Evolutionary conservation across 2,329 filamentous ascomycete genomes (phyloP), one percentile per base, ranked within the genome.

Genomic region (Pseudonectria foliicola): DNA sequence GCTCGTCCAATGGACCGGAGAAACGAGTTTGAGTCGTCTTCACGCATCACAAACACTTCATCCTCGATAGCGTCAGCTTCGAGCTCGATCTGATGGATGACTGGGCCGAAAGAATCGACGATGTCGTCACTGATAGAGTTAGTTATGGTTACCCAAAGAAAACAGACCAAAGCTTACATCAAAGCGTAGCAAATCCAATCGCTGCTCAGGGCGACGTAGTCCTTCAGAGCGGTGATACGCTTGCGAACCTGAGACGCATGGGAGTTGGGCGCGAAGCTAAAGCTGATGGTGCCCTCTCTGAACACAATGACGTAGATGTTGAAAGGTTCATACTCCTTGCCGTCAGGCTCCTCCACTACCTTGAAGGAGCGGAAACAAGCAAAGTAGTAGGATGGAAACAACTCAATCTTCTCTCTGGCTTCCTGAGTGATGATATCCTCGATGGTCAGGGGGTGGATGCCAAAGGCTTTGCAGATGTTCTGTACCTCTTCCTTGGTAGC

Each of bases 131-230:
- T 85, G 38, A 25, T 30, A 4, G 10, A 2, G 15, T n/a, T 14
- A 24, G 29, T 32, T 15, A 44, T 63, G 42, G 62, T 55, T 26
- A 14, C 5, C 12, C 4, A 31, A 12, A 11, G 24, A 11, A 13
- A 11, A n/a, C n/a, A 21, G 12, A 13, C 11, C 13, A 10, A 15
- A 10, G 66, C 81, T 71, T 69, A 87, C 82, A 98, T 96, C 55
- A 98, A 73, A 28, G 92, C 92, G 57, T 98, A 98, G 68, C 92
- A 98, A 50, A 96, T 93, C 90, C 93, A 98, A 63, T 98, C 92
- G 49, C 88, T 89, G 56, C 87, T 94, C 26, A 98, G 73, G 42
- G 89, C 82, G 51, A 96, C 85, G 55, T 95, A 96, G 55, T 98
- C 92, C 55, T 94, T 90, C 37, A 98, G 71, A 49, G 87, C 84